phyloP scores from a whole-genome alignment of 805 yeast species.

The Spathaspora arborariae region DNA sequence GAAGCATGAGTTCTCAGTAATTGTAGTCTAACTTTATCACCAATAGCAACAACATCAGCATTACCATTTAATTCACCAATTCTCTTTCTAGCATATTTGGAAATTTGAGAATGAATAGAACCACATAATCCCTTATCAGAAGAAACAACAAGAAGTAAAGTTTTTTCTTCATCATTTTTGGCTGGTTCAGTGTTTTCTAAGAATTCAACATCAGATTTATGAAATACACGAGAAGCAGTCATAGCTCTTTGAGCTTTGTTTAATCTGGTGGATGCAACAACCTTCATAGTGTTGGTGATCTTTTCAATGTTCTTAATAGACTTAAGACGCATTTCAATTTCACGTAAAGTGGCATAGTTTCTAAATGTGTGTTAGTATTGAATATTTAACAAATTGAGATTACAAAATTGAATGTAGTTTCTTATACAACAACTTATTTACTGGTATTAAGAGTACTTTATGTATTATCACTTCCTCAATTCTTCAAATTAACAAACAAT shows the following conservation, averaged over 20 bases:
- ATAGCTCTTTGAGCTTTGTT: constrained; percentile 94
- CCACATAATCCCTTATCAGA: constrained; percentile 99
- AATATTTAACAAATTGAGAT: not conserved
- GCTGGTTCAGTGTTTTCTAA: constrained; percentile 79
- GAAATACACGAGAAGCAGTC: constrained; percentile 81
- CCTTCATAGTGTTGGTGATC: constrained; percentile 99
- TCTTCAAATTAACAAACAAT: not conserved
- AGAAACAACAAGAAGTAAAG: constrained; percentile 81
- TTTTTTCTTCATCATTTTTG: constrained; percentile 42
- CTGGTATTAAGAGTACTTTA: not conserved
- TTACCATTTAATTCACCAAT: constrained; percentile 59
- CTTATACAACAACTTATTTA: not conserved
- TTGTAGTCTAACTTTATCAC: constrained; percentile 93
- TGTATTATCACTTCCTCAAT: not conserved
- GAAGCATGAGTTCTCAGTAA: constrained; percentile 76
- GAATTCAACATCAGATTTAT: constrained; percentile 74
- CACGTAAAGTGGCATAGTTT: constrained; percentile 97
- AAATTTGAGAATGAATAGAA: constrained; percentile 92
- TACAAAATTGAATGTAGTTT: not conserved
- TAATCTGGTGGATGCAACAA: constrained; percentile 97
- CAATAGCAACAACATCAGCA: constrained; percentile 77
- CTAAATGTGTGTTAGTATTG: constrained; percentile 35
- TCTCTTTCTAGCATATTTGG: constrained; percentile 79
- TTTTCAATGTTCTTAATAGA: constrained; percentile 98
- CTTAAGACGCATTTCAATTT: constrained; percentile 96